Base-by-base conservation (phyloP, 2,329 filamentous ascomycete species). In the Fusarium tjaetaba region DNA sequence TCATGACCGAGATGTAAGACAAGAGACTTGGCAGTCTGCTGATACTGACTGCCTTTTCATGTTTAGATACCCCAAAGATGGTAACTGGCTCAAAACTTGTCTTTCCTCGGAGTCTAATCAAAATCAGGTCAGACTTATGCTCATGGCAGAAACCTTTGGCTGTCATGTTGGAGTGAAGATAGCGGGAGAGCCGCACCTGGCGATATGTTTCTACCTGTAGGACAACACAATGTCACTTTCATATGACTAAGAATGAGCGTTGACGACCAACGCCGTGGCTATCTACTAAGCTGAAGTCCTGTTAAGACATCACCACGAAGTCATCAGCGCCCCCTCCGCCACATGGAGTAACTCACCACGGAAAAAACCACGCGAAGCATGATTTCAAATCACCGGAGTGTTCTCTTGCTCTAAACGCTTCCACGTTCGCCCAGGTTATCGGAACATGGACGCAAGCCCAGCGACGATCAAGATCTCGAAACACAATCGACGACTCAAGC, bases 331-430 rank as follows among this genome's bases (percentile, higher is more conserved):
- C 11, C 6, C 6, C 13, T n/a, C 18, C 5, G 7, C 52, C 48
- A n/a, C 16, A 9, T 36, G 5, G 41, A 38, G 16, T 4, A 15
- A 30, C 1, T 5, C 15, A 18, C 22, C 9, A n/a, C 15, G n/a
- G n/a, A n/a, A n/a, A n/a, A n/a, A 14, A 8, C 3, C 9, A 28
- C 1, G n/a, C 5, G 1, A 4, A 36, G 8, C 4, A 14, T 22
- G 28, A 39, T 52, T 52, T 39, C 11, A 39, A 32, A 59, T 32
- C 22, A n/a, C 15, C 7, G 5, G 32, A 11, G 18, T 28, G 9
- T 22, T 26, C 7, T 41, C 9, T 7, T 2, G 4, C 26, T 30
- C 45, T 30, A 4, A 16, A 30, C 11, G 11, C 20, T 46, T 43
- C 11, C 16, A 42, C 4, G 5, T 0, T 4, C 11, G 10, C 6